Percentiles rank a stretch among this genome's conserved stretches.
Conservation (phyloP, 148 eudicot genomes). For the Polygonum maritimum region DNA sequence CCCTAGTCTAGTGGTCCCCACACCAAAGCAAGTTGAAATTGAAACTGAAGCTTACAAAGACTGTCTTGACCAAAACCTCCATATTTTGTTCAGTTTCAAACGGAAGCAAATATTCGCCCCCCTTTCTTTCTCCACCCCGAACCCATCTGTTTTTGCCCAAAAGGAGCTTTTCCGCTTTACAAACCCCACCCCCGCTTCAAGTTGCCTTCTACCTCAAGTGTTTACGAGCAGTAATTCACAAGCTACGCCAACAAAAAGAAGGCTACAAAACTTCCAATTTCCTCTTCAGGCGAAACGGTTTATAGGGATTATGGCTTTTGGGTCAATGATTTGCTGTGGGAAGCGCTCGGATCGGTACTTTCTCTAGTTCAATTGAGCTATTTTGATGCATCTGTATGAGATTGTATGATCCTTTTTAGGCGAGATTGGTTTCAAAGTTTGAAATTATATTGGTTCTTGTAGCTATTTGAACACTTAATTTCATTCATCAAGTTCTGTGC, state of each 20-base stretch:
- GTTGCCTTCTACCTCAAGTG: background rate
- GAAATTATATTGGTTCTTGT: background rate
- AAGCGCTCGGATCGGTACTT: constrained; percentile 8
- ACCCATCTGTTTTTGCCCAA: background rate
- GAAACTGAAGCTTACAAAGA: background rate
- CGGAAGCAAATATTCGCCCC: background rate
- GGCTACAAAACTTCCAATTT: background rate
- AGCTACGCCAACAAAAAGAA: background rate
- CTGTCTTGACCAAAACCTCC: background rate
- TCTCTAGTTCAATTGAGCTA: background rate
- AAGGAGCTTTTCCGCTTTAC: background rate
- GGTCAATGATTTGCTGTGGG: constrained; percentile 9
- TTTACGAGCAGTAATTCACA: background rate
- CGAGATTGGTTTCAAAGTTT: background rate
- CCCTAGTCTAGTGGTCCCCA: constrained; percentile 1
- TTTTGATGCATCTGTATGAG: background rate
- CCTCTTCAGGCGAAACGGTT: background rate
- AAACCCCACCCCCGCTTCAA: background rate
- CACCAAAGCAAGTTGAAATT: background rate
- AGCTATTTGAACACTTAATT: background rate
- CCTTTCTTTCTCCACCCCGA: background rate
- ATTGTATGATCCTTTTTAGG: background rate
- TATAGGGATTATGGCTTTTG: constrained; percentile 6
- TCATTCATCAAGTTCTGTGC: background rate
- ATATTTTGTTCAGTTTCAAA: background rate